Base-by-base conservation (phyloP, 2,329 filamentous ascomycete genomes). In the Cercospora sojina region DNA sequence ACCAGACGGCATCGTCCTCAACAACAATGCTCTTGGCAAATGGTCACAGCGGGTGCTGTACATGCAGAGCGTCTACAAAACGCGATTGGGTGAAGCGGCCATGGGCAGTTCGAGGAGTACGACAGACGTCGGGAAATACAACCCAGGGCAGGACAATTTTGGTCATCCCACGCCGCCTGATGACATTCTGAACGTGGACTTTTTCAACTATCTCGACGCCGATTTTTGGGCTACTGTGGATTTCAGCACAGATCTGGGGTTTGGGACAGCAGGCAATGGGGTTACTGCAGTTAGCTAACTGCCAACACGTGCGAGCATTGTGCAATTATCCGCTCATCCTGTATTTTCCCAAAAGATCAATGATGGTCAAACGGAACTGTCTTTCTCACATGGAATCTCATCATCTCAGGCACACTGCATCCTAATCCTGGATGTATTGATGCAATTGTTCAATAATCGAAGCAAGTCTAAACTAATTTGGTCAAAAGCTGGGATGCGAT, bases 1-100 rank as follows among this genome's bases (percentile, higher is more conserved):
- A 3, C 69, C 71, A 4, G 74, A 76, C 32, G 74, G 74, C 7
- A 63, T 75, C 9, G 43, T 57, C 2, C 59, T 75, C 64, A 69
- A 73, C 32, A 76, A 76, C 59, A 71, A 76, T 13, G 65, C 68
- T n/a, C 76, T 77, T 64, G 60, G 53, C n/a, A 73, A 73, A 51
- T 77, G 74, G 74, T 68, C 72, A 5, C 64, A 71, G 7, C 68
- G 72, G 3, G 43, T 75, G 2, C 65, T 72, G 13, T 76, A 70
- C 67, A 73, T 75, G 71, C 72, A 72, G 64, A 65, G 65, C 8
- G 65, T 75, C 5, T 76, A 73, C 61, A 72, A 75, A 16, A 53
- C 70, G 5, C 72, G 72, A 38, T 72, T 70, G 35, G 31, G 29
- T n/a, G 59, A 55, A 12, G 9, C 38, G 64, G 49, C 23, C 9